These are phyloP conservation scores for Calocera viscosa DNA, from an alignment of 768 basidiomycete genomes.

Conservation along the genomic window DNA sequence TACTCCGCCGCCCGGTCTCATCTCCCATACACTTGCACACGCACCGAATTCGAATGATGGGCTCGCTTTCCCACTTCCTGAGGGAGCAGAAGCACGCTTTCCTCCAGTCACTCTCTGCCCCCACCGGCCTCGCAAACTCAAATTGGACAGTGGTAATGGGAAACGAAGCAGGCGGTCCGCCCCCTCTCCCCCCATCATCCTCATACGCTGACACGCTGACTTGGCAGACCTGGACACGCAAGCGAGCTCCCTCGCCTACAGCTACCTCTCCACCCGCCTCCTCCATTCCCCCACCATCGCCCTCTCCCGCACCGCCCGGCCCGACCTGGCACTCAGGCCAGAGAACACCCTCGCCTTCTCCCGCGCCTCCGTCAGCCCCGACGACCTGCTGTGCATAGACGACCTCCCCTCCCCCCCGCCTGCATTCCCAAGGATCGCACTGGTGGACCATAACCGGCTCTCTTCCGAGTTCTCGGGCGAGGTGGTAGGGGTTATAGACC, in stretches of 20 bases:
- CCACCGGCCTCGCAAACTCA: no score
- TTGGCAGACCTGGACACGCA: slow-evolving; percentile 74
- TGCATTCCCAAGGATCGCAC: slow-evolving; percentile 45
- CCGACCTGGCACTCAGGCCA: slow-evolving; percentile 64
- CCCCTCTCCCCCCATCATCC: background rate
- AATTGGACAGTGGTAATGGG: slow-evolving; percentile 90
- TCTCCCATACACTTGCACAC: background rate
- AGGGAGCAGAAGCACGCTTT: slow-evolving; percentile 45
- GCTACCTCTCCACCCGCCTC: slow-evolving; percentile 57
- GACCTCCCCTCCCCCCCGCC: slow-evolving; percentile 38
- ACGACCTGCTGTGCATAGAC: slow-evolving; percentile 52
- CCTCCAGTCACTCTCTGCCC: no score
- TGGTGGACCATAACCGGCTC: slow-evolving; percentile 87
- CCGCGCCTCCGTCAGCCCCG: slow-evolving; percentile 41
- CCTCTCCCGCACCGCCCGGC: slow-evolving; percentile 52
- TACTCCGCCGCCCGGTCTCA: background rate
- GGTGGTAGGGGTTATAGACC: slow-evolving; percentile 76
- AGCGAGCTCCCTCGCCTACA: slow-evolving; percentile 73
- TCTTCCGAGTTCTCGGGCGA: slow-evolving; percentile 28
- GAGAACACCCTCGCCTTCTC: slow-evolving; percentile 75
- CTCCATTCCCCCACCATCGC: slow-evolving; percentile 50
- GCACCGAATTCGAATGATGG: background rate
- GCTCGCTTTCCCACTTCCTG: slow-evolving; percentile 32
- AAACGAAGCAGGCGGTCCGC: slow-evolving; percentile 88
- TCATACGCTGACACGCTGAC: background rate